Evolutionary conservation across 1,284 basidiomycete genomes (phyloP).

Genomic region (Neotropicomus parvogracilis): DNA sequence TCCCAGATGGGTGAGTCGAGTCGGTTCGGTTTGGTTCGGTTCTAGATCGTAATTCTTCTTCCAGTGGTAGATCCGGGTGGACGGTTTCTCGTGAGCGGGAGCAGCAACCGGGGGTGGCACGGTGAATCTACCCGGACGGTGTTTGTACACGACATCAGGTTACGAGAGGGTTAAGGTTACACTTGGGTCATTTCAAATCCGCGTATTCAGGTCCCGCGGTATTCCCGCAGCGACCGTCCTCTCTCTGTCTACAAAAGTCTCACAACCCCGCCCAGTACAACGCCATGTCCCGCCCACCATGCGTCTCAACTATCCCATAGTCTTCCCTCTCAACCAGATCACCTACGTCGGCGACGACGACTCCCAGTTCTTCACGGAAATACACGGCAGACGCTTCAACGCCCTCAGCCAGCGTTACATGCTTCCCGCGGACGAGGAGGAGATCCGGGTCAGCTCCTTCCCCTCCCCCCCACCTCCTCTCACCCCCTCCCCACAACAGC

Average conservation of each 20-base stretch:
- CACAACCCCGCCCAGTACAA: constrained; percentile 8
- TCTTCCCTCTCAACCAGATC: constrained; percentile 36
- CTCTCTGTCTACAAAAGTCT: constrained; percentile 30
- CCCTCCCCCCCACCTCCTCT: not conserved
- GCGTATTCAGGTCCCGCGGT: constrained; percentile 32
- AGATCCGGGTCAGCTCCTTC: constrained; percentile 45
- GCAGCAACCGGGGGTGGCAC: constrained; percentile 93
- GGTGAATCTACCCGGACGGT: constrained; percentile 87
- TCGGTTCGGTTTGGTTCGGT: too few relatives aligned
- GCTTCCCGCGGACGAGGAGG: constrained; percentile 60
- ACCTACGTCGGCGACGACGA: constrained; percentile 42
- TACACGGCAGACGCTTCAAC: constrained; percentile 49
- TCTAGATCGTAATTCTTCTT: constrained; percentile 8
- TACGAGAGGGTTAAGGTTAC: constrained; percentile 32
- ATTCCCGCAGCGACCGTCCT: constrained; percentile 37
- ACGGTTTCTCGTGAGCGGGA: constrained; percentile 85
- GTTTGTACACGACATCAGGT: constrained; percentile 85
- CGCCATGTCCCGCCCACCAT: constrained; percentile 26
- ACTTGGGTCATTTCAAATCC: constrained; percentile 31
- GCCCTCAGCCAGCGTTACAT: constrained; percentile 50
- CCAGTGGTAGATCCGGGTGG: constrained; percentile 85
- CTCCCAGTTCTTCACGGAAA: constrained; percentile 46
- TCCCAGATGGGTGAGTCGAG: constrained; percentile 72
- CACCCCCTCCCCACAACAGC: constrained; percentile 35
- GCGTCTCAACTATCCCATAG: constrained; percentile 33